Conservation (phyloP, 257 asterid species). For the Solanum pinnatisectum region DNA sequence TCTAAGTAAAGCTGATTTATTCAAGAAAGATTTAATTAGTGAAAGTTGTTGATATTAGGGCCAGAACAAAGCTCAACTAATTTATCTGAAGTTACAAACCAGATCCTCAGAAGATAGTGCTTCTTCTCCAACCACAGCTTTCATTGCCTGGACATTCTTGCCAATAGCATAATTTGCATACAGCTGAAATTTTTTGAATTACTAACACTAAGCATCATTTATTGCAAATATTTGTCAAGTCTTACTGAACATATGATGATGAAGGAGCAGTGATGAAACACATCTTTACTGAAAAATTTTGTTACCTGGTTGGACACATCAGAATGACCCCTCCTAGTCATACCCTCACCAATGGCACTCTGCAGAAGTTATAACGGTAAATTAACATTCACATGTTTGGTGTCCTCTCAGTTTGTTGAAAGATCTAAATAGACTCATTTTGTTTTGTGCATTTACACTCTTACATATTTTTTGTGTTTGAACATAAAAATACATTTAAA, state of each 20-base stretch:
- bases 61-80: background rate
- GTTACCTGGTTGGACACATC: conserved; percentile 94
- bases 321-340: conserved; percentile 94
- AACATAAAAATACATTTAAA: too few species aligned
- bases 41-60: background rate
- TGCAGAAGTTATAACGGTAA: conserved; percentile 18
- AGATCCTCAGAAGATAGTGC: conserved; percentile 47
- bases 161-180: conserved; percentile 46
- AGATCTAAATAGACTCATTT: background rate
- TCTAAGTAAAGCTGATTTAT: conserved; percentile 33
- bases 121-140: conserved; percentile 54
- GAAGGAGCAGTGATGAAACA: background rate
- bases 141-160: conserved; percentile 49
- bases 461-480: background rate
- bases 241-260: background rate
- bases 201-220: background rate
- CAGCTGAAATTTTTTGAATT: conserved; percentile 11
- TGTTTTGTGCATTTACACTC: background rate
- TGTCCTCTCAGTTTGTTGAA: background rate
- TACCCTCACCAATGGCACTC: conserved; percentile 99
- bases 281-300: background rate
- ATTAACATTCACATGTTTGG: background rate
- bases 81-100: conserved; percentile 11
- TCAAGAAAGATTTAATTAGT: background rate
- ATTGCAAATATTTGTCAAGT: background rate